Evolutionary conservation across 163 green algal species (phyloP), one percentile per base, ranked within the genome.

Genomic region (Scenedesmus sp.): DNA sequence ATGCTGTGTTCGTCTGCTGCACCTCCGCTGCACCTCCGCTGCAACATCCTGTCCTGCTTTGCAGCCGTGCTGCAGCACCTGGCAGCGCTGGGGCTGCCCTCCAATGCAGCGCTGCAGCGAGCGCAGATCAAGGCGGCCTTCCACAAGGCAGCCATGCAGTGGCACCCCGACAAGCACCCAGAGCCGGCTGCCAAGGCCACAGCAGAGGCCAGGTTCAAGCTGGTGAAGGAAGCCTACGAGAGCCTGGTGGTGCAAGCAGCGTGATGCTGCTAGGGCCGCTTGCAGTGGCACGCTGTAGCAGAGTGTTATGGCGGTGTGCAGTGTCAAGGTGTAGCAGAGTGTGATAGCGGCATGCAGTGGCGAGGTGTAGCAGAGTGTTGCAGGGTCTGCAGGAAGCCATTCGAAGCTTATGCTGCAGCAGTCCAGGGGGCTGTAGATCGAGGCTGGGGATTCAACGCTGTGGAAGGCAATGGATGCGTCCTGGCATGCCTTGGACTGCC

Each of bases 71-170:
- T 66, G 57, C 34, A 87, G 67, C 84, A 90, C 57, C 57, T 93
- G 34, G 16, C 20, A 9, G 57, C 67, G 55, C 77, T 93, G 83
- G 90, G 90, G 15, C 90, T 93, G 70, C 90, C 90, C 4, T 15
- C 64, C n/a, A 52, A 62, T 52, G 13, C 73, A 8, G 70, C 23
- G 9, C 67, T 93, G 83, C 67, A 90, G 56, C 57, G 73, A 1
- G 9, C 7, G 6, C 54, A 59, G 56, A 60, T 93, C 34, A 90
- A 90, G 62, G 84, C 67, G 0, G 90, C 90, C 2, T 93, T 93
- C 55, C 84, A 90, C 73, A 90, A 70, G 18, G 90, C 90, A 46
- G 90, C 90, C 2, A 92, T 92, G 89, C 82, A 86, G 70, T 93
- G 84, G 82, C 90, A 93, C 84, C 90, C 90, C 7, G 90, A 93